Percentiles rank a stretch among this genome's conserved stretches.
phyloP scores from a whole-genome alignment of 1,284 basidiomycete species.

The Cutaneotrichosporon mucoides region DNA sequence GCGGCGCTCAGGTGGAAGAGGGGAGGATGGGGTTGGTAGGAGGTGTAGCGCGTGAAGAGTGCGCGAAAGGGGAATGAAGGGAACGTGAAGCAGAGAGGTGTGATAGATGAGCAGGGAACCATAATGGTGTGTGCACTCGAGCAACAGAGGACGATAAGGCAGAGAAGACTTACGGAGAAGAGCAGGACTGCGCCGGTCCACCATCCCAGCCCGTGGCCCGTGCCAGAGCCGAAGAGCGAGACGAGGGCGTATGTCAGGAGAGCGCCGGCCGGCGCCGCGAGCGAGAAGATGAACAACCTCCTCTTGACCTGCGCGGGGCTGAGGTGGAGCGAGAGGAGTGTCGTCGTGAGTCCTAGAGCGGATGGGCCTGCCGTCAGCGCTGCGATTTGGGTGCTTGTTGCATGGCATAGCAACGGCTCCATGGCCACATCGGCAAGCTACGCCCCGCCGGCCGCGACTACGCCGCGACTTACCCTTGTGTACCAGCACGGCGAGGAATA shows the following conservation, averaged over 20 bases:
- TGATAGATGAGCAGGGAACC: neutral
- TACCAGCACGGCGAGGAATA: conserved; percentile 80
- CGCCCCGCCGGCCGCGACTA: too few species aligned
- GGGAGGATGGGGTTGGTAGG: neutral
- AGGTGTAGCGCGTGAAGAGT: neutral
- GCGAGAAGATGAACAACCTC: conserved; percentile 70
- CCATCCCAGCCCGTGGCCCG: conserved; percentile 36
- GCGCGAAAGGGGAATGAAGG: neutral
- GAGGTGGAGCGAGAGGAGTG: conserved; percentile 69
- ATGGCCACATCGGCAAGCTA: neutral
- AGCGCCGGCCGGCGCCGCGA: conserved; percentile 72
- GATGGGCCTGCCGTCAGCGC: conserved; percentile 62
- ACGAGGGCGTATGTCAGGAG: conserved; percentile 65
- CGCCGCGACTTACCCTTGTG: conserved; percentile 66
- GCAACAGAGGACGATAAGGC: neutral
- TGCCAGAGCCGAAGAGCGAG: conserved; percentile 53
- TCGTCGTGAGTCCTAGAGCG: conserved; percentile 73
- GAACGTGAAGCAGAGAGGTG: neutral
- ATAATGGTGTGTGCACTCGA: too few species aligned
- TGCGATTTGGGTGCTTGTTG: neutral
- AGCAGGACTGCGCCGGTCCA: conserved; percentile 61
- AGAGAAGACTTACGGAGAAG: conserved; percentile 42
- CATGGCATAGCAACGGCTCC: neutral
- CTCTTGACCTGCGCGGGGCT: conserved; percentile 64
- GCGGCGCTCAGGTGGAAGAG: neutral